Evolutionary conservation across 2,329 filamentous ascomycete species (phyloP).

Genomic region (Colletotrichum karsti): DNA sequence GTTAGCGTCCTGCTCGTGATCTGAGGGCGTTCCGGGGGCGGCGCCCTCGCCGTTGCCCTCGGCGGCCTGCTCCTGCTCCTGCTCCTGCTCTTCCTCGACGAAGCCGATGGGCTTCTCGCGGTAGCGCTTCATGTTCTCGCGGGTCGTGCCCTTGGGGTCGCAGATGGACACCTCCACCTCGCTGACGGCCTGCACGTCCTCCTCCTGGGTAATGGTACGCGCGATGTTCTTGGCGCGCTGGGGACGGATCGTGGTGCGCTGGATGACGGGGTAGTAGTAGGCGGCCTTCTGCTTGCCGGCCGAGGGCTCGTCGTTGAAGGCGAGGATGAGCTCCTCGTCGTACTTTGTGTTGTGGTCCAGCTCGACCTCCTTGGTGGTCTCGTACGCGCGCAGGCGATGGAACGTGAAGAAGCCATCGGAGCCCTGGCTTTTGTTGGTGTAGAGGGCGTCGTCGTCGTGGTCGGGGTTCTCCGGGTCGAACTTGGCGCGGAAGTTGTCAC

Average conservation of each 20-base stretch:
- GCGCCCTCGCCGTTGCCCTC: slow-evolving; percentile 12
- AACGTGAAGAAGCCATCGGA: slow-evolving; percentile 65
- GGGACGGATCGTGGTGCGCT: slow-evolving; percentile 68
- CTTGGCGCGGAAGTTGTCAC: slow-evolving; percentile 65
- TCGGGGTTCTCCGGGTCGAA: slow-evolving; percentile 67
- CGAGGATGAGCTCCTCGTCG: slow-evolving; percentile 69
- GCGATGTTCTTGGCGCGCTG: slow-evolving; percentile 72
- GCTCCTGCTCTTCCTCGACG: slow-evolving; percentile 49
- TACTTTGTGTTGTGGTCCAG: slow-evolving; percentile 68
- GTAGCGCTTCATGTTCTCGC: slow-evolving; percentile 60
- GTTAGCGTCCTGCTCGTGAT: slow-evolving; percentile 45
- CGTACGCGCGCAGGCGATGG: slow-evolving; percentile 70
- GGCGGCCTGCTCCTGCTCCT: slow-evolving; percentile 32
- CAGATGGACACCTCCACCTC: slow-evolving; percentile 64
- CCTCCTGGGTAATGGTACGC: slow-evolving; percentile 54
- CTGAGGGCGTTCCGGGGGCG: slow-evolving; percentile 30
- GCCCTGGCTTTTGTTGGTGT: slow-evolving; percentile 58
- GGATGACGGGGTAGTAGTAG: slow-evolving; percentile 76
- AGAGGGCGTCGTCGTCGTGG: slow-evolving; percentile 61
- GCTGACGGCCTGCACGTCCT: slow-evolving; percentile 61
- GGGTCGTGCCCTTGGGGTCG: slow-evolving; percentile 63
- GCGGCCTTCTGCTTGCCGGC: slow-evolving; percentile 61
- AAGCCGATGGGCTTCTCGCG: slow-evolving; percentile 61
- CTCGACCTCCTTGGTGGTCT: slow-evolving; percentile 67
- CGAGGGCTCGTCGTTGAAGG: slow-evolving; percentile 59